Base-by-base conservation (phyloP, 495 filamentous ascomycete species). In the Penicillium crystallinum region DNA sequence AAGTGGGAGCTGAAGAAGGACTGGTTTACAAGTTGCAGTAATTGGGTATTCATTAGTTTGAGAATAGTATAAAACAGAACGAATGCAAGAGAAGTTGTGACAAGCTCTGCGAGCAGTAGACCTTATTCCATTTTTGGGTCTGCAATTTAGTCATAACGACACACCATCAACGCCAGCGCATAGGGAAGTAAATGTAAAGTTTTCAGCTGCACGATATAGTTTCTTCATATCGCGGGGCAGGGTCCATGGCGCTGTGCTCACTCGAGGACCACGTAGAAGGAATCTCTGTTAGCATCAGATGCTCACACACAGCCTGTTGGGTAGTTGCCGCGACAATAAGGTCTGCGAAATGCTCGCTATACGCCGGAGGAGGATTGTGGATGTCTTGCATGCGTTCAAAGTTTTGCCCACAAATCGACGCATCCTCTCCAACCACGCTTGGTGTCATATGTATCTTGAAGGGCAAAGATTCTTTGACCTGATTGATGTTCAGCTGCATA, bases 1-100 rank as follows among this genome's bases (percentile, higher is more conserved):
- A 74, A 46, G 68, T 74, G 6, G 39, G 54, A 7, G 54, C 74
- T 6, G 69, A 74, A 41, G 70, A 77, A 49, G 73, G 71, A 18
- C 57, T 76, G 23, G 68, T 77, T 1, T 80, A 72, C 29, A 45
- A 45, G 25, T 33, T 45, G 29, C 42, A 45, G 19, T 44, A 8
- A 44, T 45, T 31, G 29, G n/a, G 6, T 5, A 3, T 14, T 30
- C 8, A 31, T 19, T 31, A 45, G 11, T 21, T 33, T 33, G 42
- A 33, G 3, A 10, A 4, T 3, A 34, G 17, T 33, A 14, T 21
- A 33, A 14, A 45, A 33, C 17, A 33, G 25, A 33, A 22, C 0
- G 29, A 21, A 12, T 19, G 9, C 17, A 10, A 11, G 41, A 44
- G 14, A 19, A 2, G 12, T 27, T 27, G 23, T 27, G 23, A 27